Base-by-base conservation (phyloP, 495 filamentous ascomycete genomes). In the Tuber borchii region DNA sequence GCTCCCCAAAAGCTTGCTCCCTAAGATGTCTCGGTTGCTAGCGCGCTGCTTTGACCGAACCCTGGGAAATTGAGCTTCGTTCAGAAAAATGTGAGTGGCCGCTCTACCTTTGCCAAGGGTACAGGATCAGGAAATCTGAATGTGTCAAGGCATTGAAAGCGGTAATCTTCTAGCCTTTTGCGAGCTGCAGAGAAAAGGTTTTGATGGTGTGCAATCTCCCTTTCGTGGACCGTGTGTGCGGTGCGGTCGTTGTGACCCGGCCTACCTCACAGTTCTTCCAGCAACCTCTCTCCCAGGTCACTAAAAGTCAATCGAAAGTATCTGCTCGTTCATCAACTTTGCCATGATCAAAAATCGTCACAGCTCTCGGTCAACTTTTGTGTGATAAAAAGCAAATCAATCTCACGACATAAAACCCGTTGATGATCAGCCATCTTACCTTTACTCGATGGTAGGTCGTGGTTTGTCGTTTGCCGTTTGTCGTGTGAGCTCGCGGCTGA, bases 1-100 rank as follows among this genome's bases (percentile, higher is more conserved):
- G 5, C 56, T 1, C 26, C 76, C 77, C 22, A n/a, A 9, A 34
- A 75, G 51, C 56, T 65, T 72, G 69, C 56, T 69, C 72, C 79
- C 73, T 75, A 79, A 78, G 70, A 72, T 69, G 72, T 79, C 76
- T 79, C 78, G 78, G 78, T 74, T 79, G 72, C 71, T 72, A 78
- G 76, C 72, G 72, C 76, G 72, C 77, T 74, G 77, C 78, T 79
- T 79, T 79, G 78, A 79, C 78, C 78, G 78, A 79, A 56, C 70
- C 71, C 71, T 73, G 77, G 76, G 77, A 79, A 79, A 79, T 79
- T 79, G 76, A 76, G 72, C 69, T 73, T 75, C 42, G 72, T 65
- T 74, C 72, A 71, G 75, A 34, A 34, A 78, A 75, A 75, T 75
- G 76, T 79, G 75, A 79, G 71, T 77, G 75, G 71, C 45, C 76